These are phyloP conservation scores for Pichia sp. DNA, from an alignment of 1,139 yeast species.

Conservation along the genomic window DNA sequence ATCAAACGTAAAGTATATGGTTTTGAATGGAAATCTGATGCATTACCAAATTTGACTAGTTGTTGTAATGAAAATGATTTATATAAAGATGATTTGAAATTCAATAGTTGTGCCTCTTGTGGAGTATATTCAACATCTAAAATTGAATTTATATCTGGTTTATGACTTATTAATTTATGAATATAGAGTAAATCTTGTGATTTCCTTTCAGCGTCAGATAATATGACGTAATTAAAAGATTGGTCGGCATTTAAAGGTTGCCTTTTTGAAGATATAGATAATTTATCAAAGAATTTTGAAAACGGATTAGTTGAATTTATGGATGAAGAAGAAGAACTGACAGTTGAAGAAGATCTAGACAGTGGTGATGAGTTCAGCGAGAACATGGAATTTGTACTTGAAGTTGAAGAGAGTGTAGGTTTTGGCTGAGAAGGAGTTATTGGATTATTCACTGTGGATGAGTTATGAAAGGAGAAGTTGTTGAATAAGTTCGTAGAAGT, in stretches of 20 bases:
- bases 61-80: conserved; percentile 27
- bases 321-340: neutral
- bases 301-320: conserved; percentile 7
- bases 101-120: conserved; percentile 12
- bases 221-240: neutral
- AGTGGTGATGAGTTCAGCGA: neutral
- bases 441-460: neutral
- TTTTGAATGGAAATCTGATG: conserved; percentile 23
- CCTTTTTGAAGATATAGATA: conserved; percentile 4
- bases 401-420: neutral
- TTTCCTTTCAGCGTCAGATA: conserved; percentile 5
- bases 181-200: conserved; percentile 11
- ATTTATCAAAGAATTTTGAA: conserved; percentile 8
- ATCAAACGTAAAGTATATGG: conserved; percentile 28
- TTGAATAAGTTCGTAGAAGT: conserved; percentile 6
- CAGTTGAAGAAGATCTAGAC: neutral
- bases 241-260: neutral
- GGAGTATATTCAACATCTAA: conserved; percentile 13
- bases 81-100: conserved; percentile 7
- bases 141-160: conserved; percentile 13
- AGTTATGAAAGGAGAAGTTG: neutral
- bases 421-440: conserved; percentile 2
- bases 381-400: neutral
- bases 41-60: conserved; percentile 26
- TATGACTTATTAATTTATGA: conserved; percentile 10